Base-by-base conservation (phyloP, 345 rosid species). In the Eucalyptus dawsonii region DNA sequence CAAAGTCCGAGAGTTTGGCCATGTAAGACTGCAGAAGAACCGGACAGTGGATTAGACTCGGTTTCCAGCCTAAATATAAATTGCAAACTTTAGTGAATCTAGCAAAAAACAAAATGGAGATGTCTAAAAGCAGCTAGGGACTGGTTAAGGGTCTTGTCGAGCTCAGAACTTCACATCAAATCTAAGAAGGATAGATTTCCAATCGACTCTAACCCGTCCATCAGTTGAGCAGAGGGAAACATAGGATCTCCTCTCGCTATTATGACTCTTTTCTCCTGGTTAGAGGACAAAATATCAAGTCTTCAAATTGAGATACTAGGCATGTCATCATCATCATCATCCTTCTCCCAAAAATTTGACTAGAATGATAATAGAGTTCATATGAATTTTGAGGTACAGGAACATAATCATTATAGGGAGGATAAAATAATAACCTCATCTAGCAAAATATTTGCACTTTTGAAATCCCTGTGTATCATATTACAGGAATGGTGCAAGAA, bases 1-100 rank as follows among this genome's bases (percentile, higher is more conserved):
- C 90, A 37, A 89, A 89, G 88, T 89, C 90, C 13, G 90, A 49
- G 60, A 89, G 86, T 50, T 86, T 89, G 42, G 90, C 90, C 8
- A 13, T 37, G 60, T 56, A 89, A 7, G 60, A 62, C 90, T 89
- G 56, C 86, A 86, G 21, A 76, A 89, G 60, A 45, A 16, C 37
- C 80, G 3, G 15, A 22, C 5, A 45, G 24, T 1, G 50, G 45
- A 60, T 54, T 42, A 56, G 40, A 29, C 21, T 29, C 21, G 19
- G 16, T 10, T 31, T 17, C 56, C 3, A 37, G 40, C 51, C 56
- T 86, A 15, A n/a, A 45, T 17, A 47, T 37, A 6, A 25, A 25
- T 50, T 65, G 11, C 37, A 14, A 65, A 65, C 37, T 65, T 65
- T 1, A 14, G 17, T 29, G 6, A 14, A 27, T 14, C 51, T 86